Evolutionary conservation across 306 rosid species (phyloP).

Genomic region (Abrus pulchellus): DNA sequence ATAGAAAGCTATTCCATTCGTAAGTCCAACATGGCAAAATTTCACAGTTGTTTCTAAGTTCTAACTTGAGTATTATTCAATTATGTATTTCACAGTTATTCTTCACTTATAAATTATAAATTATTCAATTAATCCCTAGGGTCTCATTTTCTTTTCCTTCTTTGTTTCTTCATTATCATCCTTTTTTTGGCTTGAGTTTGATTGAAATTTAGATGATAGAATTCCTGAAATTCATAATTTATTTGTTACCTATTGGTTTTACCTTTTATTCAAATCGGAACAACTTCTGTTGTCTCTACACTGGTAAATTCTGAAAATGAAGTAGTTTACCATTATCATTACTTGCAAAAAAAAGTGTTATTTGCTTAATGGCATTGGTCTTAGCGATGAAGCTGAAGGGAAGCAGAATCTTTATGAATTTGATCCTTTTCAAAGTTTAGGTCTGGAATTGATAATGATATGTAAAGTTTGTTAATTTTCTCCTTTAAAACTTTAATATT

Average conservation of each 20-base stretch:
- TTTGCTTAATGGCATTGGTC: neutral
- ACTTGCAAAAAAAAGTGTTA: neutral
- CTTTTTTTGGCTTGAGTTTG: neutral
- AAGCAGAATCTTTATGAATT: constrained; percentile 2
- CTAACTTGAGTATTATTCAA: neutral
- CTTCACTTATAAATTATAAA: neutral
- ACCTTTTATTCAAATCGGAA: constrained; percentile 4
- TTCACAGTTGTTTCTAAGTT: neutral
- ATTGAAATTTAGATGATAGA: neutral
- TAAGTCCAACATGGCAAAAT: constrained; percentile 17
- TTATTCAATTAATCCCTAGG: no score
- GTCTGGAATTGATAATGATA: constrained; percentile 24
- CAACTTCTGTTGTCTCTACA: neutral
- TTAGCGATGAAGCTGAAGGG: no score
- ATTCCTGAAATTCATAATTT: neutral
- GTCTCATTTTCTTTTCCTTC: no score
- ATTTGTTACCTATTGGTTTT: neutral
- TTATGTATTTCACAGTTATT: no score
- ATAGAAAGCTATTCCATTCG: neutral
- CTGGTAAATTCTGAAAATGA: constrained; percentile 13
- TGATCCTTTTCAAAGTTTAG: constrained; percentile 1
- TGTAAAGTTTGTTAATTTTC: constrained; percentile 13
- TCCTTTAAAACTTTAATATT: neutral
- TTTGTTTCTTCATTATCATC: neutral
- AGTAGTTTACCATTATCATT: neutral